Conservation (phyloP, 2,329 filamentous ascomycete species). For the Arthrobotrys iridis region DNA sequence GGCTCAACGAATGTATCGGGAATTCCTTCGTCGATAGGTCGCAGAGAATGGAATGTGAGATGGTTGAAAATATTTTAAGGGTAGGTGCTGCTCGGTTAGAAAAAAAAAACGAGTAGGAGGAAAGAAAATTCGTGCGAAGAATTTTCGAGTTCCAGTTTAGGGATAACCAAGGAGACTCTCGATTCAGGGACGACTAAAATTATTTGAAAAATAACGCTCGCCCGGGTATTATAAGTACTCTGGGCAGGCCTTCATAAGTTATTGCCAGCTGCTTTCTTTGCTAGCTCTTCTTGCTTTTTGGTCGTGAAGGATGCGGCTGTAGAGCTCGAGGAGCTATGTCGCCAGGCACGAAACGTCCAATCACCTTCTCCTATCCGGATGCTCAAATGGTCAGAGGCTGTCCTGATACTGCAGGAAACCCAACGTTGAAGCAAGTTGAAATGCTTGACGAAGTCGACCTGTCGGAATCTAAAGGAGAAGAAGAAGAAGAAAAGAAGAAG, state of each 20-base stretch:
- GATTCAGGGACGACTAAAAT: conserved; percentile 40
- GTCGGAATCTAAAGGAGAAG: neutral
- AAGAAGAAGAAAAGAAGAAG: neutral
- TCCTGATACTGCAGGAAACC: conserved; percentile 4
- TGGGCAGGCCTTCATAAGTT: neutral
- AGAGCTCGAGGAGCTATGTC: conserved; percentile 23
- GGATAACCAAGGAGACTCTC: conserved; percentile 40
- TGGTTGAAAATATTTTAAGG: conserved; percentile 23
- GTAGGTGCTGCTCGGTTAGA: conserved; percentile 50
- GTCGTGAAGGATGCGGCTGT: conserved; percentile 9
- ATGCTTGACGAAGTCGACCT: neutral
- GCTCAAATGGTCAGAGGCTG: conserved; percentile 1
- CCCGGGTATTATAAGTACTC: neutral
- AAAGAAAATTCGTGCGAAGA: conserved; percentile 49
- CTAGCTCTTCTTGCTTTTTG: conserved; percentile 10
- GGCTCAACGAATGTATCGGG: conserved; percentile 45
- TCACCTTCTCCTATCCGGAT: neutral
- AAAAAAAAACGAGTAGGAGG: too few relatives aligned
- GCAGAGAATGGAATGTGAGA: conserved; percentile 15
- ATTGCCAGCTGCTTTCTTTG: conserved; percentile 16
- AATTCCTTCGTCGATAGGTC: conserved; percentile 36
- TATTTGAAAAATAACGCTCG: conserved; percentile 6
- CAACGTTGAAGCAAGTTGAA: neutral
- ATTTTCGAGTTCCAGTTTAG: conserved; percentile 55
- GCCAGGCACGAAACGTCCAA: conserved; percentile 3